Evolutionary conservation across 1,139 yeast genomes (phyloP).

Genomic region (Saccharomycopsis hybrid): DNA sequence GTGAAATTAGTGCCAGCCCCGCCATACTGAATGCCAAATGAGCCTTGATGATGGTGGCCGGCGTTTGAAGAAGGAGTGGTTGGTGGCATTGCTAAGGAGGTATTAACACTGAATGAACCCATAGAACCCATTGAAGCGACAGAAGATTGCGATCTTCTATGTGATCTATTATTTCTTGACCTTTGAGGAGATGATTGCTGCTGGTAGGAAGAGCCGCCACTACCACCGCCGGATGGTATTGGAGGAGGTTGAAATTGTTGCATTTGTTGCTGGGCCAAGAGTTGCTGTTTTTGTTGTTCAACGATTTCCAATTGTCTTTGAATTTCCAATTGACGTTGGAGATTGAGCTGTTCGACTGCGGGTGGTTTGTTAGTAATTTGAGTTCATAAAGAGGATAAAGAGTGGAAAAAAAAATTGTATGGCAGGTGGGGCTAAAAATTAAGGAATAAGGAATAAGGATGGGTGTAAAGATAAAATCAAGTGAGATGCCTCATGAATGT

Average conservation of each 20-base stretch:
- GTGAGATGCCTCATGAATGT: too few species aligned
- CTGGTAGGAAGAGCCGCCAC: constrained; percentile 6
- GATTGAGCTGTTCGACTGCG: constrained; percentile 72
- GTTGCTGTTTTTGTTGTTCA: constrained; percentile 87
- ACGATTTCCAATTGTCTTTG: constrained; percentile 90
- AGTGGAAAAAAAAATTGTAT: too few species aligned
- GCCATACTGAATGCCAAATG: constrained; percentile 17
- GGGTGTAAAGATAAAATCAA: too few species aligned
- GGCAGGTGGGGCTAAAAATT: too few species aligned
- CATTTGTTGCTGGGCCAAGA: constrained; percentile 35
- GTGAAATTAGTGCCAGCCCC: constrained; percentile 21
- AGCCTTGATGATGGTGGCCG: constrained; percentile 14
- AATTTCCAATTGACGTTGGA: constrained; percentile 30
- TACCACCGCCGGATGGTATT: constrained; percentile 22
- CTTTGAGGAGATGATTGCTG: constrained; percentile 21
- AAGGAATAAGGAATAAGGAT: too few species aligned
- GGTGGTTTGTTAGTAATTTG: too few species aligned
- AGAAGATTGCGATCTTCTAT: constrained; percentile 28
- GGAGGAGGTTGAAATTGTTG: constrained; percentile 21
- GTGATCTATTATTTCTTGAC: constrained; percentile 22
- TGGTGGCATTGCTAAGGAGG: constrained; percentile 7
- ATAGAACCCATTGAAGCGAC: constrained; percentile 29
- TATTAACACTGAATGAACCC: constrained; percentile 26
- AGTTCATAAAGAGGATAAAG: too few species aligned
- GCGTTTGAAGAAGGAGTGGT: constrained; percentile 1